phyloP scores from a whole-genome alignment of 228 moss, liverwort and hornwort species.

The Sphagnum fallax region DNA sequence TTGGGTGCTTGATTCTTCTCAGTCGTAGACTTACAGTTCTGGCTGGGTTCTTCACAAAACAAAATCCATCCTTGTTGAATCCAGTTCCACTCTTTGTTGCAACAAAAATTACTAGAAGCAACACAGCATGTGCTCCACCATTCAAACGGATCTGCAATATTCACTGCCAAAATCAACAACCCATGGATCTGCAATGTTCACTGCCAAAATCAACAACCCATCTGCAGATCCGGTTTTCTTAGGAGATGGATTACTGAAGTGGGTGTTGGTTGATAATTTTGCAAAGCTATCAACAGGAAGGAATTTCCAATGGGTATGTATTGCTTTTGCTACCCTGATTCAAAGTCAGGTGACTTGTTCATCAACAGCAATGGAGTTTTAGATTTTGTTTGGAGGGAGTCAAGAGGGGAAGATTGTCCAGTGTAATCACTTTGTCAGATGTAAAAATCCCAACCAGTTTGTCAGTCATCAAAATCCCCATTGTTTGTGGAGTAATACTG shows the following conservation, averaged over 20 bases:
- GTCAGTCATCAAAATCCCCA: too few relatives aligned
- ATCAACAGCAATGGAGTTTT: conserved; percentile 26
- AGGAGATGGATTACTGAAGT: conserved; percentile 23
- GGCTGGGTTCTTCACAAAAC: too few relatives aligned
- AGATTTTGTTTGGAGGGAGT: conserved; percentile 58
- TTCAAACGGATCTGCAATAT: conserved; percentile 61
- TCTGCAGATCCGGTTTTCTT: conserved; percentile 37
- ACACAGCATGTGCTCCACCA: conserved; percentile 46
- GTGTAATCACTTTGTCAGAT: too few relatives aligned
- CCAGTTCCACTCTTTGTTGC: conserved; percentile 1
- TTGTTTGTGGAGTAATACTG: too few relatives aligned
- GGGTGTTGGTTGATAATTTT: conserved; percentile 22
- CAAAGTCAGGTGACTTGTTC: conserved; percentile 58
- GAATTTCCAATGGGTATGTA: conserved; percentile 50
- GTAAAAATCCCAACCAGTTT: too few relatives aligned
- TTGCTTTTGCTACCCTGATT: conserved; percentile 48
- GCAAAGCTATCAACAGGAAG: conserved; percentile 44
- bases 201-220: conserved; percentile 40
- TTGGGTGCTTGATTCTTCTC: too few relatives aligned
- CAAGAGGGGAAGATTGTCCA: conserved; percentile 5
- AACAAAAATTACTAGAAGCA: conserved; percentile 43
- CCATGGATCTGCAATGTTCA: conserved; percentile 64
- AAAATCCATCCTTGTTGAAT: too few relatives aligned
- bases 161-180: conserved; percentile 38
- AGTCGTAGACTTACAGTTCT: too few relatives aligned